Percentiles rank a stretch among this genome's conserved stretches.
phyloP scores from a whole-genome alignment of 192 early-diverging fungal genomes.

The Backusella australiensis region DNA sequence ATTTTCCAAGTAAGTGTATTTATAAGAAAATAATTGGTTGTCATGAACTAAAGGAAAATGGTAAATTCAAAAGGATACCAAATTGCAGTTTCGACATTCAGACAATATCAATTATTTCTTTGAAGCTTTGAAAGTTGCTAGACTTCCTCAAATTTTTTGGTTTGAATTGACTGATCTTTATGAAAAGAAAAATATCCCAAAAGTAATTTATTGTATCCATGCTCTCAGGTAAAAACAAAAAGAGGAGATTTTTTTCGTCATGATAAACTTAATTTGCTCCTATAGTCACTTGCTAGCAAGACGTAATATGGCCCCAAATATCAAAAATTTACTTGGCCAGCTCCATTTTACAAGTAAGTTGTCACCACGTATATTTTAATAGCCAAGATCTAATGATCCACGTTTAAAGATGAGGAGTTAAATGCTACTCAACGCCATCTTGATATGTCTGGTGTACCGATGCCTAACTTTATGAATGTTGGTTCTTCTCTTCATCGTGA shows the following conservation, averaged over 20 bases:
- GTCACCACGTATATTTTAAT: not conserved
- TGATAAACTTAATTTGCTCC: not conserved
- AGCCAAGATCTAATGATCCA: not conserved
- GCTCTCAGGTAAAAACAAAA: slow-evolving; percentile 68
- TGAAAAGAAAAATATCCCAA: slow-evolving; percentile 99
- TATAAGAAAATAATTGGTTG: not conserved
- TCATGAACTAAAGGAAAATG: not conserved
- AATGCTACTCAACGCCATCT: slow-evolving; percentile 80
- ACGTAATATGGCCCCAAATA: slow-evolving; percentile 85
- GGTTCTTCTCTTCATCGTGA: slow-evolving; percentile 64
- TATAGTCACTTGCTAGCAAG: slow-evolving; percentile 85
- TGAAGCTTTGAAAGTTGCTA: slow-evolving; percentile 72
- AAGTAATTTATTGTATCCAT: slow-evolving; percentile 98
- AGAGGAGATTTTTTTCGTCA: not conserved
- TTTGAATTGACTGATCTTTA: slow-evolving; percentile 98
- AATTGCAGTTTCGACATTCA: slow-evolving; percentile 92
- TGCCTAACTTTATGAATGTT: slow-evolving; percentile 91
- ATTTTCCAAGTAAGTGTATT: slow-evolving; percentile 7
- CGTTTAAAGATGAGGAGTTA: slow-evolving; percentile 62
- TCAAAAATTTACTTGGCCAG: slow-evolving; percentile 90
- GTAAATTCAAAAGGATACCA: slow-evolving; percentile 14
- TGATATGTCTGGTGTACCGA: slow-evolving; percentile 77
- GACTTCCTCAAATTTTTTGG: slow-evolving; percentile 90
- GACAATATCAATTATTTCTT: slow-evolving; percentile 98
- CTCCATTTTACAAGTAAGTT: slow-evolving; percentile 83